These are phyloP conservation scores for Colletotrichum sp. DNA, from an alignment of 2,329 filamentous ascomycete genomes.

Conservation along the genomic window DNA sequence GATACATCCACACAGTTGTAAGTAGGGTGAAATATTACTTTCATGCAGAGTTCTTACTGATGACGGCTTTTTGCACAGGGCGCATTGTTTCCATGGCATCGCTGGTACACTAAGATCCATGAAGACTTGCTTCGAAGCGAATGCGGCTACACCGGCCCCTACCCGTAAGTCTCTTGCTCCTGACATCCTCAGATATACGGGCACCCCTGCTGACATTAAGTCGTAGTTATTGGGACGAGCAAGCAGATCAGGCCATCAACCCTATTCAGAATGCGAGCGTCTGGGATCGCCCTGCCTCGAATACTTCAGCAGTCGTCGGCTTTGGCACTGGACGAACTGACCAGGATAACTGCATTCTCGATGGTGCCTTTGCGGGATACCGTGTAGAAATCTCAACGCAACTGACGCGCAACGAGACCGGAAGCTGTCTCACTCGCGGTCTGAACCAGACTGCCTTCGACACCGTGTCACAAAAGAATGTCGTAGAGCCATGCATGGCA, in stretches of 20 bases:
- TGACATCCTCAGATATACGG: not conserved
- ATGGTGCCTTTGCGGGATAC: constrained; percentile 24
- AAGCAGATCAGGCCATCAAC: not conserved
- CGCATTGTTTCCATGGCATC: constrained; percentile 29
- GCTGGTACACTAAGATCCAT: constrained; percentile 34
- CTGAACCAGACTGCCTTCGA: constrained; percentile 1
- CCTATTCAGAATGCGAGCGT: not conserved
- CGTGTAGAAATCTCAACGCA: not conserved
- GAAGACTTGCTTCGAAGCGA: constrained; percentile 31
- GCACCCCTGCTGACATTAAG: not conserved
- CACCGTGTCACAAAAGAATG: not conserved
- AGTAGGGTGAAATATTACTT: not conserved
- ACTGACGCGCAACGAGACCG: not conserved
- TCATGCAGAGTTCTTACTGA: too few relatives aligned
- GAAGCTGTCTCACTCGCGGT: not conserved
- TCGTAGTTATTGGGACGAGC: not conserved
- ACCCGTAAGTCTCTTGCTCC: constrained; percentile 33
- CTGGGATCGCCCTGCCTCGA: not conserved
- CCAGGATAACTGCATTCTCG: constrained; percentile 22
- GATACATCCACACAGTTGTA: not conserved
- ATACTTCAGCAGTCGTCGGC: not conserved
- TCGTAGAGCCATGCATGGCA: not conserved
- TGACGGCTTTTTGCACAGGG: not conserved
- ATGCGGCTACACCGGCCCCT: constrained; percentile 34
- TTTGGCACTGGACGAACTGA: not conserved